Evolutionary conservation across 257 asterid species (phyloP).

Genomic region (Schizonepeta tenuifolia): DNA sequence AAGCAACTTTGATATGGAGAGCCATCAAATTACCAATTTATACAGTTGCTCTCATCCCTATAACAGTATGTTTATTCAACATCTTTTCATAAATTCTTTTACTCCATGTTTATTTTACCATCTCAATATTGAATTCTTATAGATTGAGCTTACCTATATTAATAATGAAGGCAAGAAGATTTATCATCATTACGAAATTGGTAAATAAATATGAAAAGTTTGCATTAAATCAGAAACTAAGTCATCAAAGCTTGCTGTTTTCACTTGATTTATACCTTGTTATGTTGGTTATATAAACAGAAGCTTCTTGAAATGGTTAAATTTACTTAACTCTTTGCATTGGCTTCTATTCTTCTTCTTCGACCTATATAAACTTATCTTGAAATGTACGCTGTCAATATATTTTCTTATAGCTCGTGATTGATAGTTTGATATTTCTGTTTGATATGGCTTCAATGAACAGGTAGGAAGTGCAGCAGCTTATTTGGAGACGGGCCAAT

Average conservation of each 20-base stretch:
- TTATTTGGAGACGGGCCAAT: constrained; percentile 71
- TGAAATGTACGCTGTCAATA: neutral
- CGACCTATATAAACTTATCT: neutral
- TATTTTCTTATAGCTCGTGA: neutral
- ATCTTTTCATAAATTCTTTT: neutral
- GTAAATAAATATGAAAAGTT: neutral
- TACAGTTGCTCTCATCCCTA: constrained; percentile 75
- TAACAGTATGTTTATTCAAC: constrained; percentile 56
- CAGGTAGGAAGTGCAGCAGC: constrained; percentile 98
- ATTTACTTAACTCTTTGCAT: neutral
- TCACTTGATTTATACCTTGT: neutral
- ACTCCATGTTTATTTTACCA: neutral
- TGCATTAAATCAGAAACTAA: constrained; percentile 1
- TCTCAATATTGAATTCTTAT: neutral
- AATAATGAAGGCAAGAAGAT: neutral
- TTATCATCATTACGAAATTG: neutral
- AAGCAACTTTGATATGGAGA: constrained; percentile 81
- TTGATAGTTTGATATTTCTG: neutral
- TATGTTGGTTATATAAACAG: neutral
- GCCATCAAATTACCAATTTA: constrained; percentile 80
- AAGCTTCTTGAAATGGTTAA: constrained; percentile 2
- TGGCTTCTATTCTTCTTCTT: neutral
- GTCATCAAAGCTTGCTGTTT: neutral
- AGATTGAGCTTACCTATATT: neutral
- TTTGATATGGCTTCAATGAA: constrained; percentile 20